Conservation (phyloP, 1,284 basidiomycete genomes). For the Pascua sp. region DNA sequence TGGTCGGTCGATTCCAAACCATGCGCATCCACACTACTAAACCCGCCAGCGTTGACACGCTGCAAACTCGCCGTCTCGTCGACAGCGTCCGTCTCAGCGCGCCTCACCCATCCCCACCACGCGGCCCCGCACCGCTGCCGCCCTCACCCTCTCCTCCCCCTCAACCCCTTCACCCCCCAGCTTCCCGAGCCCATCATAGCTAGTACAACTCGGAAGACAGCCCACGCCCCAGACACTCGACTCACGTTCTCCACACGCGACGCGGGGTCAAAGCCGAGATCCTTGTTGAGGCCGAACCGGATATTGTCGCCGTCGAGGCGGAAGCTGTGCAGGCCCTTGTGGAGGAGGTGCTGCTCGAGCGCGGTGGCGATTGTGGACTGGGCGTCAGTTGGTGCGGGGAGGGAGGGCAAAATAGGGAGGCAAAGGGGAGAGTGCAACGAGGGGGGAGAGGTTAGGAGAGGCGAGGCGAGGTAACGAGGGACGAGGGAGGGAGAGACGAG, state of each 20-base stretch:
- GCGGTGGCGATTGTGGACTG: conserved; percentile 97
- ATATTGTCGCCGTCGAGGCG: conserved; percentile 97
- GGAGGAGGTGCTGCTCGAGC: conserved; percentile 91
- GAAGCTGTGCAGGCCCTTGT: conserved; percentile 79
- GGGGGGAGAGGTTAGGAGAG: neutral
- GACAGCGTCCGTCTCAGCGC: too few relatives aligned
- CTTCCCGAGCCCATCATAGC: neutral
- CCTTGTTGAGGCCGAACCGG: conserved; percentile 95
- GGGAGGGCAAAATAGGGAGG: too few relatives aligned
- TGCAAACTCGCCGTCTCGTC: too few relatives aligned
- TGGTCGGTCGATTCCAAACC: neutral
- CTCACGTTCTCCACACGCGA: conserved; percentile 84
- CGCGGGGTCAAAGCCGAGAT: conserved; percentile 92
- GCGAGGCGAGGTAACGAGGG: conserved; percentile 16
- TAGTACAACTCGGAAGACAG: too few relatives aligned
- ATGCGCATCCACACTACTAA: neutral
- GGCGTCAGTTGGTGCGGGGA: too few relatives aligned
- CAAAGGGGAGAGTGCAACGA: too few relatives aligned
- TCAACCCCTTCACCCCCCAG: neutral
- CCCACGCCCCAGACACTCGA: conserved; percentile 2
- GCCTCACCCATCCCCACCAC: too few relatives aligned
- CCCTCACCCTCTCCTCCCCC: too few relatives aligned
- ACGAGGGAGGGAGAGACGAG: too few relatives aligned
- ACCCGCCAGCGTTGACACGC: too few relatives aligned
- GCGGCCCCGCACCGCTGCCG: too few relatives aligned